Evolutionary conservation across 2,329 filamentous ascomycete genomes (phyloP).

Genomic region (Rutstroemia sp.): DNA sequence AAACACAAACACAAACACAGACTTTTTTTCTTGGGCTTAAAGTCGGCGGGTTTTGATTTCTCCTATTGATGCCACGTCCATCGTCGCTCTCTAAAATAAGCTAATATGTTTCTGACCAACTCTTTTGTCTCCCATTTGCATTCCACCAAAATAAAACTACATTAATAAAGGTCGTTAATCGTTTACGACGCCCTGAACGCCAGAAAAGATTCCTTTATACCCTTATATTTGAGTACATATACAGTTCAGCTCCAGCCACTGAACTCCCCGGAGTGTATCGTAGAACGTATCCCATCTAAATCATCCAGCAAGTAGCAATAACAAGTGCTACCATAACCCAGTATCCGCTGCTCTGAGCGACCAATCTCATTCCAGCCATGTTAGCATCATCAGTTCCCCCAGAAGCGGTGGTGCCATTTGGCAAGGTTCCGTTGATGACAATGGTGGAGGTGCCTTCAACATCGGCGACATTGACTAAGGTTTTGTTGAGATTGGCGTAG

Average conservation of each 20-base stretch:
- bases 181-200: not conserved
- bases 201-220: not conserved
- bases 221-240: not conserved
- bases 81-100: not conserved
- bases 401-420: conserved; percentile 54
- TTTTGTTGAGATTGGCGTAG: conserved; percentile 51
- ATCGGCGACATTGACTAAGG: conserved; percentile 51
- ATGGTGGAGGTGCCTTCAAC: conserved; percentile 59
- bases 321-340: conserved; percentile 27
- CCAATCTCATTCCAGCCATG: conserved; percentile 20
- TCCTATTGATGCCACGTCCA: not conserved
- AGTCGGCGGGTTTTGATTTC: no score
- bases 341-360: conserved; percentile 20
- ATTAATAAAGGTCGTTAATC: not conserved
- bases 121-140: not conserved
- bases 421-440: conserved; percentile 68
- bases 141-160: not conserved
- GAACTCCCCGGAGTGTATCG: not conserved
- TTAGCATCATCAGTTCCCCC: conserved; percentile 37
- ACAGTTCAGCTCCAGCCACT: not conserved
- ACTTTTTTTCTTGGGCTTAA: no score
- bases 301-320: conserved; percentile 1
- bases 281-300: not conserved
- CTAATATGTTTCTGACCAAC: not conserved
- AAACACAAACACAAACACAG: no score